These are phyloP conservation scores for Geotrichum bryndzae DNA, from an alignment of 1,139 yeast genomes.

Conservation along the genomic window DNA sequence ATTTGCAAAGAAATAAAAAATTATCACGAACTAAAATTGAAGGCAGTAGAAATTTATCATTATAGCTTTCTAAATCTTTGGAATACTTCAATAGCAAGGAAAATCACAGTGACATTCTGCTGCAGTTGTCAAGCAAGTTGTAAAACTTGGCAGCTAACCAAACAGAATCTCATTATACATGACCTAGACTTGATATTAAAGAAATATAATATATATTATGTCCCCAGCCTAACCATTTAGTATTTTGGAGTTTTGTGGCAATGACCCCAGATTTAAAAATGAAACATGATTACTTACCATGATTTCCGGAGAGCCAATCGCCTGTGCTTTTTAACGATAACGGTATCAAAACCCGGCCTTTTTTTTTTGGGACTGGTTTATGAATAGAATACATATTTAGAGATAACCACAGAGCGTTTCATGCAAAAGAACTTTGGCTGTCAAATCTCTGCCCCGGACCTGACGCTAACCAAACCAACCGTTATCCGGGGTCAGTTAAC, in stretches of 20 bases:
- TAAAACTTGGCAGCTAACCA: background rate
- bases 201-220: too few species aligned
- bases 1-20: too few species aligned
- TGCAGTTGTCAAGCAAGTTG: too few species aligned
- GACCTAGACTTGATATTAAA: too few species aligned
- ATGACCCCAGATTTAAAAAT: background rate
- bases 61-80: too few species aligned
- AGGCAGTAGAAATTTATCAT: too few species aligned
- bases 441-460: background rate
- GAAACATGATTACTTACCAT: background rate
- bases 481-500: background rate
- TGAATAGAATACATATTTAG: background rate
- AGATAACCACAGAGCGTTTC: background rate
- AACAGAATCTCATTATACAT: background rate
- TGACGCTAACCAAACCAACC: background rate
- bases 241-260: background rate
- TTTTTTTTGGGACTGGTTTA: too few species aligned
- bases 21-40: too few species aligned
- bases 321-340: background rate
- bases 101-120: too few species aligned
- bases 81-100: too few species aligned
- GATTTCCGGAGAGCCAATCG: background rate
- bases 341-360: background rate
- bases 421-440: background rate
- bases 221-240: background rate